A percentile compares a stretch with the other conserved stretches of the same genome.
These are phyloP conservation scores for Boletellus emodensis DNA, from an alignment of 768 basidiomycete genomes.

Conservation along the genomic window DNA sequence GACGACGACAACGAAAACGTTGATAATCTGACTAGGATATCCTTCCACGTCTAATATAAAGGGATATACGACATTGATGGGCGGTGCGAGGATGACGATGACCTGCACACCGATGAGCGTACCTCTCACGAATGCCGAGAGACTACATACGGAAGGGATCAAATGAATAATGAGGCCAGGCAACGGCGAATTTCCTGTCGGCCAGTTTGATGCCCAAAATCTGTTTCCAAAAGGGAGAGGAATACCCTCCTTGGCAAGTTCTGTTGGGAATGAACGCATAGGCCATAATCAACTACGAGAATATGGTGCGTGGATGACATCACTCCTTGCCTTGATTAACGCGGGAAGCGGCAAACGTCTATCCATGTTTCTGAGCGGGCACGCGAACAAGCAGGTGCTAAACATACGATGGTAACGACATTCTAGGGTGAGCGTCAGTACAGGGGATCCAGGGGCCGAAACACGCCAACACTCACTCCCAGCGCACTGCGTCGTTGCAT, in stretches of 20 bases:
- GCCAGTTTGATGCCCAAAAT: constrained; percentile 64
- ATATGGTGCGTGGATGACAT: background rate
- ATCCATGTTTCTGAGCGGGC: background rate
- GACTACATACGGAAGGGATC: constrained; percentile 42
- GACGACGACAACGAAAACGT: constrained; percentile 53
- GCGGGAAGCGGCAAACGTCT: constrained; percentile 52
- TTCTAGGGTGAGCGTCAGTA: constrained; percentile 21
- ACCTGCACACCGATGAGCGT: constrained; percentile 24
- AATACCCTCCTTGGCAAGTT: constrained; percentile 61
- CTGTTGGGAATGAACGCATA: constrained; percentile 19
- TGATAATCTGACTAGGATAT: constrained; percentile 51
- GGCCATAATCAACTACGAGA: too few relatives aligned
- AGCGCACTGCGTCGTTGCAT: constrained; percentile 29
- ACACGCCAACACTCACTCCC: constrained; percentile 22
- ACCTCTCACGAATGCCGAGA: too few relatives aligned
- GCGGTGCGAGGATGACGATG: constrained; percentile 55
- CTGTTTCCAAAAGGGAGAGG: constrained; percentile 55
- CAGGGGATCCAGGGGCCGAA: background rate
- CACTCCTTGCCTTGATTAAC: constrained; percentile 45
- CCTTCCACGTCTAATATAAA: constrained; percentile 57
- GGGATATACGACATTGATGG: constrained; percentile 50
- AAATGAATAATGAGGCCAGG: constrained; percentile 54
- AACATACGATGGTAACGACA: constrained; percentile 32
- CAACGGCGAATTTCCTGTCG: constrained; percentile 52
- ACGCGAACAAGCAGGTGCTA: background rate